Percentiles rank a stretch among this genome's conserved stretches.
Conservation (phyloP, 768 basidiomycete species). For the Phylloporus rhodoxanthus region DNA sequence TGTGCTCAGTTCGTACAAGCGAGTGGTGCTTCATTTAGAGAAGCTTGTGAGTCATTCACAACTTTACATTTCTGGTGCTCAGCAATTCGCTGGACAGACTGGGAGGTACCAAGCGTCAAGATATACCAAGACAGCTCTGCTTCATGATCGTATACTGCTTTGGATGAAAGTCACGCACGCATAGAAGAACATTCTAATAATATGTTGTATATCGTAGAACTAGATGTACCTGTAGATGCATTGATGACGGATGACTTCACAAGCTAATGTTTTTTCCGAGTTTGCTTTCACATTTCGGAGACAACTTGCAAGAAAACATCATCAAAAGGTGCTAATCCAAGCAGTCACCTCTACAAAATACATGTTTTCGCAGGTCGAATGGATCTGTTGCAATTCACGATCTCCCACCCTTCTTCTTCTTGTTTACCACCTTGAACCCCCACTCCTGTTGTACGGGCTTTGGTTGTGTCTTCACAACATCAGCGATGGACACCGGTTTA, state of each 20-base stretch:
- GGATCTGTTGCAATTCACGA: slow-evolving; percentile 30
- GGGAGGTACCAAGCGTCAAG: slow-evolving; percentile 74
- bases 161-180: slow-evolving; percentile 5
- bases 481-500: slow-evolving; percentile 71
- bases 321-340: slow-evolving; percentile 21
- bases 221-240: slow-evolving; percentile 13
- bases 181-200: slow-evolving; percentile 9
- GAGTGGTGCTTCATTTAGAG: slow-evolving; percentile 60
- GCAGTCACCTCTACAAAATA: slow-evolving; percentile 15
- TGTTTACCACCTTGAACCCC: slow-evolving; percentile 91
- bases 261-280: not conserved
- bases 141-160: slow-evolving; percentile 5
- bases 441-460: slow-evolving; percentile 73
- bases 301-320: not conserved
- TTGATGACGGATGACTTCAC: not conserved
- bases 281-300: not conserved
- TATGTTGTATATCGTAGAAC: slow-evolving; percentile 19
- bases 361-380: not conserved
- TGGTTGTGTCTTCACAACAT: slow-evolving; percentile 86
- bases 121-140: slow-evolving; percentile 51
- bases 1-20: slow-evolving; percentile 74
- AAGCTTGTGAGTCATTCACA: slow-evolving; percentile 63
- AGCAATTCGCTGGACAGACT: slow-evolving; percentile 43
- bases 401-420: slow-evolving; percentile 83
- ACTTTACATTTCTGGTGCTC: not conserved